phyloP scores from a whole-genome alignment of 768 basidiomycete species.

The Auricularia sp. region DNA sequence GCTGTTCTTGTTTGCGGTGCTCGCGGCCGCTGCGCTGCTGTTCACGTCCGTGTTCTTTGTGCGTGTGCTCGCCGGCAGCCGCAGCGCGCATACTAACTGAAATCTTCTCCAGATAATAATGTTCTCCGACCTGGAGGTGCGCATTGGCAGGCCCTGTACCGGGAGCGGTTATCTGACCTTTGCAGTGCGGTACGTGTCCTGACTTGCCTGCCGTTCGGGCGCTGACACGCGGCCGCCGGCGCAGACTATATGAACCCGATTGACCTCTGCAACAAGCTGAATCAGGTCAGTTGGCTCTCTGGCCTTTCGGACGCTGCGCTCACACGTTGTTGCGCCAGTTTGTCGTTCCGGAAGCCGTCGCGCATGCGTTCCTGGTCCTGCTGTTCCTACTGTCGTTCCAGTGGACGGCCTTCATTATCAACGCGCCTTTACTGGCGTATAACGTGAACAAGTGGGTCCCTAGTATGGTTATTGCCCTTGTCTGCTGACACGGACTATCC shows the following conservation, averaged over 20 bases:
- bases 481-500: slow-evolving; percentile 1
- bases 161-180: not conserved
- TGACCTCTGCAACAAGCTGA: slow-evolving; percentile 99
- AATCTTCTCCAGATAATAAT: not conserved
- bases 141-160: not conserved
- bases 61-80: slow-evolving; percentile 26
- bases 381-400: slow-evolving; percentile 90
- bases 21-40: slow-evolving; percentile 86
- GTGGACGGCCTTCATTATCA: slow-evolving; percentile 88
- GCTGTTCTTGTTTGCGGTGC: slow-evolving; percentile 94
- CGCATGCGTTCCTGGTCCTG: slow-evolving; percentile 83
- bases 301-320: not conserved
- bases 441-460: slow-evolving; percentile 86
- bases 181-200: not conserved
- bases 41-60: slow-evolving; percentile 99
- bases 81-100: not conserved
- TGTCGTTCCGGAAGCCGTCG: slow-evolving; percentile 71
- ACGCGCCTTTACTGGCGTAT: slow-evolving; percentile 78
- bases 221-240: not conserved
- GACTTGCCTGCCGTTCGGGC: not conserved
- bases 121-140: not conserved
- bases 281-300: slow-evolving; percentile 52
- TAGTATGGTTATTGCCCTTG: not conserved
- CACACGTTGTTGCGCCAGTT: not conserved
- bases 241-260: slow-evolving; percentile 97